Base-by-base conservation (phyloP, 2,329 filamentous ascomycete genomes). In the Sporothrix mexicana region DNA sequence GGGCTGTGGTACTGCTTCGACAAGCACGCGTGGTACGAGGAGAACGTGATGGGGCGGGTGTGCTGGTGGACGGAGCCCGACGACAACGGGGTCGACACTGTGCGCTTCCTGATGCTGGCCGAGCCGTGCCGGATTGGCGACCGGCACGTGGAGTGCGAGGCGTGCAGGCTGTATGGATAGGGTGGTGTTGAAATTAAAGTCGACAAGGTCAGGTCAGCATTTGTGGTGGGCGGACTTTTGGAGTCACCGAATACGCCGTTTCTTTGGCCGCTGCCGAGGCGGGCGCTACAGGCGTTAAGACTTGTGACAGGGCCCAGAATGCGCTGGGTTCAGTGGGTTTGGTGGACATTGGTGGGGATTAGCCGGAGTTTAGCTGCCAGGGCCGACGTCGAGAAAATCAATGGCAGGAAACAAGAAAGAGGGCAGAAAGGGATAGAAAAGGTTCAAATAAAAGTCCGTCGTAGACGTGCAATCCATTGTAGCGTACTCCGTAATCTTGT, bases 31-130 rank as follows among this genome's bases (percentile, higher is more conserved):
- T 71, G 69, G 69, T 71, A 71, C 55, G 41, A 61, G 55, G 69
- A 71, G 69, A 71, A 71, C n/a, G 69, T 71, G 17, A 71, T 71
- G 69, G 69, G 69, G 12, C 55, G 69, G 30, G 69, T 71, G 41
- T 71, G 69, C 69, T 71, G 69, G 69, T 71, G 69, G 69, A 47
- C 23, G 43, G 12, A 71, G 41, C 55, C 23, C 23, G 55, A 49
- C 57, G 20, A 64, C 47, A 20, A 1, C 3, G 57, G 57, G 13
- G 25, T 13, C 2, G 20, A 43, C 9, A 20, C 41, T 5, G 36
- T 57, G 12, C 10, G 59, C 25, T 71, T 49, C 43, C 43, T 36
- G 55, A 71, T 64, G 57, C 69, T 71, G 41, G 69, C 41, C 2
- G 69, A 51, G 69, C 69, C 69, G 43, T 71, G 69, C 57, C 15